Base-by-base conservation (phyloP, 108 stramenopile species). In the Bacterosira constricta region DNA sequence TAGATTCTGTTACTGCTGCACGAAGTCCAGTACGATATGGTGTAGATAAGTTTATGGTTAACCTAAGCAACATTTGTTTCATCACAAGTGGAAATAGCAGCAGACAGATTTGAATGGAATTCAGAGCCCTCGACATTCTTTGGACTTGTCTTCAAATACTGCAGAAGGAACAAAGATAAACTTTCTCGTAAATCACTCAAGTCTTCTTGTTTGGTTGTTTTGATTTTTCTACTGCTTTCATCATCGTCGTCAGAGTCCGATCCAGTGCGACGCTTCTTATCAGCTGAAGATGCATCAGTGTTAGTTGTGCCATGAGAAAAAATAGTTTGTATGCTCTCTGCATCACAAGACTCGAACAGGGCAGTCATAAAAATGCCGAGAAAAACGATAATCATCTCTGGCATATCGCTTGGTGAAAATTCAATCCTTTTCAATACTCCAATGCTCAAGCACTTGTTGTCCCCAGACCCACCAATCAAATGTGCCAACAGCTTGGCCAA, bases 401-500 rank as follows among this genome's bases (percentile, higher is more conserved):
- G 71, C 73, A 93, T 84, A 11, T 84, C 83, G 15, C 85, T 88
- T 0, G 79, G 85, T 30, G 88, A 84, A 68, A 96, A 84, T 49
- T 93, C 92, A 20, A 96, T 84, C 34, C 84, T 66, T 55, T 96
- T 96, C 66, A 96, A 68, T 3, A 89, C 89, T 17, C 86, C 86
- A 50, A 87, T 67, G 13, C 44, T 75, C 51, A 96, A 62, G 45
- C 71, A 87, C 37, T 91, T 65, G n/a, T 62, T 56, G 31, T 89
- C 79, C n/a, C n/a, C n/a, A n/a, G n/a, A n/a, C n/a, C 66, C 65
- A 13, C 86, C 81, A 4, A 96, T 75, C 39, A 98, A 88, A 75
- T 91, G 83, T 36, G 90, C 91, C 66, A 96, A 69, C 0, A 97
- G 82, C 70, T 94, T 96, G 12, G 95, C 96, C 26, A 97, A 61